These are phyloP conservation scores for Heterobasidion parviporum DNA, from an alignment of 1,284 basidiomycete species.

Conservation along the genomic window DNA sequence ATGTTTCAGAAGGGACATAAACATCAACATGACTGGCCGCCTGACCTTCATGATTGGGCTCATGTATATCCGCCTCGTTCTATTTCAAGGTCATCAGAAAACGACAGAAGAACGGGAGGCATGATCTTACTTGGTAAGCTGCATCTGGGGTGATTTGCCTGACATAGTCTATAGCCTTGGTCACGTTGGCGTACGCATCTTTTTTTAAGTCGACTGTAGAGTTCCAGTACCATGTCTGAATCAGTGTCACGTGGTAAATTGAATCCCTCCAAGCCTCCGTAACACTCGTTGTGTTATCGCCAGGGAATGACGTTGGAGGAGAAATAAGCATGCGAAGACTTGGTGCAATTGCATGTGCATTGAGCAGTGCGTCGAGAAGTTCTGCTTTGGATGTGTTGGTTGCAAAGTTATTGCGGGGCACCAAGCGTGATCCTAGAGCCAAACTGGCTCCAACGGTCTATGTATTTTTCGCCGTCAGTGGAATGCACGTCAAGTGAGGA, in stretches of 20 bases:
- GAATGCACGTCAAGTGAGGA: conserved; percentile 19
- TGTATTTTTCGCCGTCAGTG: too few relatives aligned
- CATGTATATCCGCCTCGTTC: conserved; percentile 11
- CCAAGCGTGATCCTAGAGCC: conserved; percentile 33
- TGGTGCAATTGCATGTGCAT: conserved; percentile 15
- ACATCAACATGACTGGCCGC: neutral
- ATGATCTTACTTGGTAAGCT: conserved; percentile 3
- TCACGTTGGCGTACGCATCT: conserved; percentile 10
- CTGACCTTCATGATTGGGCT: conserved; percentile 8
- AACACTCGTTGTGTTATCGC: conserved; percentile 14
- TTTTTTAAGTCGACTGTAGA: conserved; percentile 14
- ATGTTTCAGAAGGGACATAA: neutral
- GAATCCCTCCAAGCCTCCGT: conserved; percentile 19
- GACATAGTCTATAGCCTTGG: conserved; percentile 13
- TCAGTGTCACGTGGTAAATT: conserved; percentile 17
- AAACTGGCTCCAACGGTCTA: conserved; percentile 28
- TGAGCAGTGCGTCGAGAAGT: conserved; percentile 28
- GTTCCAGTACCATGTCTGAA: conserved; percentile 17
- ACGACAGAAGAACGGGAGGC: neutral
- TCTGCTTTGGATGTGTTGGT: conserved; percentile 18
- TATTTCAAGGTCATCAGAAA: neutral
- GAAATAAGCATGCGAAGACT: conserved; percentile 16
- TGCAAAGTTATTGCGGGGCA: conserved; percentile 28
- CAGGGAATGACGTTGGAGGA: conserved; percentile 17
- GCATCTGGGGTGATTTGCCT: conserved; percentile 17